Evolutionary conservation across 352 stramenopile genomes (phyloP).

Genomic region (Globisporangium canariense): DNA sequence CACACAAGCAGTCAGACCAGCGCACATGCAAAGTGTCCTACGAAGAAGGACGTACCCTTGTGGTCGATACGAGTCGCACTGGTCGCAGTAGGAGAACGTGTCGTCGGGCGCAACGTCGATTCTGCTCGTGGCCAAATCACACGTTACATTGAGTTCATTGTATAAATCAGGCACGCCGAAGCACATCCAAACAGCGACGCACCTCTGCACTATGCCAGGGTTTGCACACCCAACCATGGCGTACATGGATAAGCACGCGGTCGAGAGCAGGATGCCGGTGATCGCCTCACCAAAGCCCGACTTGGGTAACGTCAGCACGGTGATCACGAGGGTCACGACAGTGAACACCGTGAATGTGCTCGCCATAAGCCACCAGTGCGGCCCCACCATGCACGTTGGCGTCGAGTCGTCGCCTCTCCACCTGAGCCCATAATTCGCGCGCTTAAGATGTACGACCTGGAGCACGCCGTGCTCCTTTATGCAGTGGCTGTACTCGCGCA

Average conservation of each 20-base stretch:
- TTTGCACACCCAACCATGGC: slow-evolving; percentile 70
- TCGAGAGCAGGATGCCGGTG: slow-evolving; percentile 54
- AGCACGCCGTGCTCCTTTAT: slow-evolving; percentile 14
- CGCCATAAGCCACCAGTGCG: slow-evolving; percentile 77
- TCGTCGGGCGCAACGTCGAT: slow-evolving; percentile 36
- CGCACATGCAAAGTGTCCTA: neutral
- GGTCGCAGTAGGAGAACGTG: slow-evolving; percentile 74
- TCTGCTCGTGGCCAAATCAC: neutral
- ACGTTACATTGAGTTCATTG: neutral
- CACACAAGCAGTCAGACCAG: slow-evolving; percentile 9
- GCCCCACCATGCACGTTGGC: slow-evolving; percentile 63
- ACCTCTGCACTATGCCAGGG: slow-evolving; percentile 64
- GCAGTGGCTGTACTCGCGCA: slow-evolving; percentile 9
- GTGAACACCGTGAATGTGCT: slow-evolving; percentile 56
- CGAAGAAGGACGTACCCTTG: slow-evolving; percentile 35
- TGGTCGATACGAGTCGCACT: slow-evolving; percentile 76
- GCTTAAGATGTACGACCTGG: slow-evolving; percentile 53
- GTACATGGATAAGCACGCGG: slow-evolving; percentile 59
- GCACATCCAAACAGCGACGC: slow-evolving; percentile 3
- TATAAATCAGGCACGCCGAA: no score
- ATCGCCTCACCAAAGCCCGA: slow-evolving; percentile 37
- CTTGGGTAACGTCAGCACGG: slow-evolving; percentile 41
- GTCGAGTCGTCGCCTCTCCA: slow-evolving; percentile 24
- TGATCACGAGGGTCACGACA: slow-evolving; percentile 41
- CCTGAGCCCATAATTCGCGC: slow-evolving; percentile 51